phyloP scores from a whole-genome alignment of 768 basidiomycete genomes.

The Xanthoconium stramineum region DNA sequence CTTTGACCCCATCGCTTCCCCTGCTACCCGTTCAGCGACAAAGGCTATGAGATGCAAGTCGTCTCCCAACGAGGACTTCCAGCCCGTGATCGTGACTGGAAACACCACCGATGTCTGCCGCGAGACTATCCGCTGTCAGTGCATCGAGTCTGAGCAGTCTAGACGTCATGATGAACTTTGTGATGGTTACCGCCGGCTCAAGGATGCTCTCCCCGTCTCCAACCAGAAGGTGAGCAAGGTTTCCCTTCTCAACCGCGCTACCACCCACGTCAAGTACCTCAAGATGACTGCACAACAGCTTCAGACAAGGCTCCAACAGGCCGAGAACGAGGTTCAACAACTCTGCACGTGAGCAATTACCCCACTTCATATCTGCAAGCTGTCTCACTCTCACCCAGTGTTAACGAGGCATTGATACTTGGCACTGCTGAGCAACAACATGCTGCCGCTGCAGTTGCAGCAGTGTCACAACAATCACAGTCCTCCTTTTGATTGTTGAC shows the following conservation, averaged over 20 bases:
- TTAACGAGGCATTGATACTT: conserved; percentile 89
- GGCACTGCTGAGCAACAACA: conserved; percentile 73
- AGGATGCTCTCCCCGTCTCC: conserved; percentile 83
- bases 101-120: conserved; percentile 67
- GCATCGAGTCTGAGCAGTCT: conserved; percentile 94
- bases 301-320: conserved; percentile 71
- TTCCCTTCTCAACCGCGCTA: conserved; percentile 83
- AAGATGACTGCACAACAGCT: conserved; percentile 75
- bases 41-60: conserved; percentile 44
- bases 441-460: conserved; percentile 54
- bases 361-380: neutral
- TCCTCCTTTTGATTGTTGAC: conserved; percentile 44
- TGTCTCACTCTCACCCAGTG: conserved; percentile 32
- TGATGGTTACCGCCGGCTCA: conserved; percentile 86
- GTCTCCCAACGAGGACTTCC: conserved; percentile 66
- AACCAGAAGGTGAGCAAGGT: conserved; percentile 95
- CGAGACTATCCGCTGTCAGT: conserved; percentile 87
- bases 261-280: conserved; percentile 83
- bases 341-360: conserved; percentile 52
- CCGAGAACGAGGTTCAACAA: conserved; percentile 76
- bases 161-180: conserved; percentile 88
- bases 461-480: conserved; percentile 43
- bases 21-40: conserved; percentile 51
- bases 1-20: conserved; percentile 66
- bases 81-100: conserved; percentile 44